phyloP scores from a whole-genome alignment of 345 rosid genomes.

The Syzygium jambos region DNA sequence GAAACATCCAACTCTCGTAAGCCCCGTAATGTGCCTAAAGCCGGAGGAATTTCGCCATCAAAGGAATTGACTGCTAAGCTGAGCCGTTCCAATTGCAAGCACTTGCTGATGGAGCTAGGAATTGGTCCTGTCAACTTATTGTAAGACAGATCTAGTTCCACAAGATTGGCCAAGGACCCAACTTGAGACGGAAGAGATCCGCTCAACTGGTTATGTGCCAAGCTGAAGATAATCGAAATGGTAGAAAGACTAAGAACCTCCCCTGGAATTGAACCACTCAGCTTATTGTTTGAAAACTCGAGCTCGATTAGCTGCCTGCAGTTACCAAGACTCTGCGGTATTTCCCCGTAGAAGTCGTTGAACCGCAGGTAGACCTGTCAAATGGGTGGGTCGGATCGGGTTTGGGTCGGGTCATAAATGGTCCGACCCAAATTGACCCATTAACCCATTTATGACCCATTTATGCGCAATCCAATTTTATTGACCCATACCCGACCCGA shows the following conservation, averaged over 20 bases:
- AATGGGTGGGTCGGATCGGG: too few relatives aligned
- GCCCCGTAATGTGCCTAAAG: constrained; percentile 1
- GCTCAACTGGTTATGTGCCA: not conserved
- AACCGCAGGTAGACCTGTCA: rapidly evolving
- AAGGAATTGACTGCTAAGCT: not conserved
- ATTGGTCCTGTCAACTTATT: constrained; percentile 25
- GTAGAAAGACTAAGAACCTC: not conserved
- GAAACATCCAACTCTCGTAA: constrained; percentile 22
- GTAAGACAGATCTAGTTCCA: not conserved
- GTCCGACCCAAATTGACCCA: too few relatives aligned
- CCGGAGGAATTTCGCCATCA: constrained; percentile 13
- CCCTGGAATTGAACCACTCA: not conserved
- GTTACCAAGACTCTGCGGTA: constrained; percentile 10
- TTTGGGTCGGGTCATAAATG: too few relatives aligned
- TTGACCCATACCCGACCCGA: too few relatives aligned
- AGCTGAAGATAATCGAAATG: not conserved
- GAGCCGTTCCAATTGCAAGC: constrained; percentile 7
- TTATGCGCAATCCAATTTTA: too few relatives aligned
- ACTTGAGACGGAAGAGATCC: constrained; percentile 17
- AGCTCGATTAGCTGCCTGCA: not conserved
- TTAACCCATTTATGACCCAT: too few relatives aligned
- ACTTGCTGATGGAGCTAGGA: constrained; percentile 11
- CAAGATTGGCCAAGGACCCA: constrained; percentile 12
- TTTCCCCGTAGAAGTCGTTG: constrained; percentile 5
- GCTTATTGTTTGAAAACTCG: constrained; percentile 13